Conservation (phyloP, 805 yeast genomes). For the Vanderwaltozyma yarrowii region DNA sequence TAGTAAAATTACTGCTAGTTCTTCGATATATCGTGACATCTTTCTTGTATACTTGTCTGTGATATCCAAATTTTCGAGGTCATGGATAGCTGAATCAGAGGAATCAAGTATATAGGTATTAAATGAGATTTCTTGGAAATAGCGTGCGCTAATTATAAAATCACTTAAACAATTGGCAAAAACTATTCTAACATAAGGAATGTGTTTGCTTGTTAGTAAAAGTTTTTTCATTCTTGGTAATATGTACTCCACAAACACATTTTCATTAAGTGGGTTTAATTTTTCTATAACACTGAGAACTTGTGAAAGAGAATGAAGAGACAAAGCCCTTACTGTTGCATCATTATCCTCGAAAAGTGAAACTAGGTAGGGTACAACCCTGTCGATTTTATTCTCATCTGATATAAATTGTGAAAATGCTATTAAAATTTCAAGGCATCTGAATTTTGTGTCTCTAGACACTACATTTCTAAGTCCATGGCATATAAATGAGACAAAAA, state of each 20-base stretch:
- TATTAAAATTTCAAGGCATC: constrained; percentile 66
- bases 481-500: constrained; percentile 20
- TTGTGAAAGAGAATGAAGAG: constrained; percentile 58
- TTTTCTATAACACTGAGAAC: constrained; percentile 51
- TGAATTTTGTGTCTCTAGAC: constrained; percentile 17
- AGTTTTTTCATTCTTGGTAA: constrained; percentile 54
- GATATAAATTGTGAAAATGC: constrained; percentile 65
- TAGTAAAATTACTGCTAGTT: constrained; percentile 50
- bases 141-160: constrained; percentile 54
- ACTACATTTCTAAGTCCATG: constrained; percentile 18
- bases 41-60: constrained; percentile 16
- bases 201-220: constrained; percentile 30
- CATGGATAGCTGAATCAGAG: constrained; percentile 5
- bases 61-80: constrained; percentile 14
- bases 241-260: constrained; percentile 72
- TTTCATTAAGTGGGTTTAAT: constrained; percentile 64
- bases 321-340: constrained; percentile 54
- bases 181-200: constrained; percentile 45
- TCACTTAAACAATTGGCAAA: constrained; percentile 67
- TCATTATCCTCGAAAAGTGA: constrained; percentile 50
- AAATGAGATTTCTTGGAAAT: constrained; percentile 51
- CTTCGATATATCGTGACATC: constrained; percentile 41
- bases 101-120: constrained; percentile 23
- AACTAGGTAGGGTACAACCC: constrained; percentile 73
- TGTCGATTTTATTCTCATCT: constrained; percentile 78